Base-by-base conservation (phyloP, 2,329 filamentous ascomycete species). In the Cladosporium oxysporum region DNA sequence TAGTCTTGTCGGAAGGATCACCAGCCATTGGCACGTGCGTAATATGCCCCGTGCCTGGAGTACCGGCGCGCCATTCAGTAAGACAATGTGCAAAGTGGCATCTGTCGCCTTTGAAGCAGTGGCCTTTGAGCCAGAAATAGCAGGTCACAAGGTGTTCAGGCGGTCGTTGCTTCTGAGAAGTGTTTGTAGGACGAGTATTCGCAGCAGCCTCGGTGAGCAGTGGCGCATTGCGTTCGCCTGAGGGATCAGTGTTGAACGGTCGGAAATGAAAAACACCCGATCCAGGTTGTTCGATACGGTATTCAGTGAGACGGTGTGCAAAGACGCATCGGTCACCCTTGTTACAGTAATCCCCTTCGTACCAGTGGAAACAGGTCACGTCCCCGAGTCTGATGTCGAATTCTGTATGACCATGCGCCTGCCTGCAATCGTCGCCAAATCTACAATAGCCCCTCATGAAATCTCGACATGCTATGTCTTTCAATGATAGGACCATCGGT, bases 381-480 rank as follows among this genome's bases (percentile, higher is more conserved):
- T 61, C 41, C 12, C 35, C 50, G 28, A 49, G 14, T 14, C n/a
- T 10, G 18, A 31, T 33, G 16, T 49, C 23, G 16, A 29, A 5
- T n/a, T 18, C 41, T 31, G 37, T 49, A 8, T 21, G 23, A 18
- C 23, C 10, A 58, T 58, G 55, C n/a, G 37, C 6, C 11, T 29
- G 29, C 26, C 26, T 47, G 5, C 41, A 49, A 3, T 35, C 12
- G 3, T 29, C 16, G 18, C 26, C n/a, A 18, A 12, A 33, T 11
- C 3, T 21, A 14, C 52, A 55, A 11, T 10, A 11, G 16, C 52
- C 52, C 7, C 18, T 31, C 28, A 31, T n/a, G 6, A 16, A 55
- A 21, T n/a, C 18, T 55, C 29, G 52, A 33, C 52, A 55, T 55
- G 26, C n/a, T 55, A 55, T 55, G 28, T 55, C 52, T 55, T 55